Base-by-base conservation (phyloP, 2,329 filamentous ascomycete species). In the Endothia cerciana region DNA sequence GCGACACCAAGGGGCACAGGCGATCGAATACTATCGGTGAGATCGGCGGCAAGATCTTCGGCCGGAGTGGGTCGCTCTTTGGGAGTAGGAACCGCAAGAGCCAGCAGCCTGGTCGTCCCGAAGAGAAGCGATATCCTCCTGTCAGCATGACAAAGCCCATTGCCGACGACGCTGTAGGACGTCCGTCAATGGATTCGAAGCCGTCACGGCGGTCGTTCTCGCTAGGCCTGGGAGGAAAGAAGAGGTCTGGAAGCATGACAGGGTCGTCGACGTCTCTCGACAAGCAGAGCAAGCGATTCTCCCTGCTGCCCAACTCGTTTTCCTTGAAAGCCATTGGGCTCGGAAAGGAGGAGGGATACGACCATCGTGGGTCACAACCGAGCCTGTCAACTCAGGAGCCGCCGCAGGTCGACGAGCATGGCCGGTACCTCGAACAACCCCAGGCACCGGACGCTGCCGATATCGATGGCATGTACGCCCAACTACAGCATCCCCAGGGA, bases 101-200 rank as follows among this genome's bases (percentile, higher is more conserved):
- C 67, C 75, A 72, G 63, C 64, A 68, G 28, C n/a, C n/a, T n/a
- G 70, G 68, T 51, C 73, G 77, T 65, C 79, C 83, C 69, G 88
- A 92, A 75, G 89, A 89, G 69, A 89, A 87, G 75, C 89, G 86
- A 69, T 96, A 97, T 73, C 94, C 94, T 64, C 94, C 94, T 4
- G 91, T 94, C 58, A 97, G 93, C 80, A 96, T 97, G 93, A 87
- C 90, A 68, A 90, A 90, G 69, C 82, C 87, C 1, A 87, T 91
- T 77, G 81, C 87, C 6, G 84, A 84, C 58, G 83, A 82, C 41
- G 86, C 88, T 47, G 55, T 53, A 7, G 56, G 56, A 11, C 83
- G 91, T 58, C 81, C 83, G 49, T 94, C 91, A 1, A 87, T 91
- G 73, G 91, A 94, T 70, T 93, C 90, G 3, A 82, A 82, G 69